These are phyloP conservation scores for Whalleya microplaca DNA, from an alignment of 2,329 filamentous ascomycete genomes.

Conservation along the genomic window DNA sequence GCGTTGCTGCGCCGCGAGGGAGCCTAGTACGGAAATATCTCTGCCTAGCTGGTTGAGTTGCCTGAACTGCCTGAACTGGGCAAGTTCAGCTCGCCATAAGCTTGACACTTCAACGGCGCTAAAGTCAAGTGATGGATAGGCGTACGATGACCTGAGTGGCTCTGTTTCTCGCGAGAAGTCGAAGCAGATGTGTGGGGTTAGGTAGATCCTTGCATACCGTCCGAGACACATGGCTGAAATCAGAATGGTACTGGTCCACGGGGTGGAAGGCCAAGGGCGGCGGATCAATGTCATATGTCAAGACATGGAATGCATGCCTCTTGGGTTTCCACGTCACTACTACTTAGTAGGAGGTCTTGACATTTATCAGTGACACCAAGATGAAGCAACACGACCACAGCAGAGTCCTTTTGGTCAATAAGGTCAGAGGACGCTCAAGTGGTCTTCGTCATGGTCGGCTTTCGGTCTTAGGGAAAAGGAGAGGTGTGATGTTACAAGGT, in stretches of 20 bases:
- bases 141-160: slow-evolving; percentile 7
- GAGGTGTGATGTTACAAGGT: background rate
- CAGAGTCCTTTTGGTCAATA: slow-evolving; percentile 1
- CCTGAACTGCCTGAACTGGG: too few species aligned
- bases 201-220: slow-evolving; percentile 24
- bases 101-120: background rate
- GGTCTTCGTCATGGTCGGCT: background rate
- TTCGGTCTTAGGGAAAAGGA: slow-evolving; percentile 16
- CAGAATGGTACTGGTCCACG: slow-evolving; percentile 11
- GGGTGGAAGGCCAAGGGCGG: background rate
- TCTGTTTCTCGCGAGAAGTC: background rate
- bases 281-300: background rate
- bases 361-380: background rate
- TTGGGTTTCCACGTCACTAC: background rate
- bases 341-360: background rate
- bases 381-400: background rate
- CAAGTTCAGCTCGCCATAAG: slow-evolving; percentile 8
- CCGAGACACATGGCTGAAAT: slow-evolving; percentile 20
- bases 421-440: slow-evolving; percentile 1
- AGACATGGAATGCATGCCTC: background rate
- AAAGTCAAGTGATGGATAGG: slow-evolving; percentile 8
- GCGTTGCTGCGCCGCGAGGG: too few species aligned
- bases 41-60: too few species aligned
- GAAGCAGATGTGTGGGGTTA: slow-evolving; percentile 22
- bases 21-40: too few species aligned